Base-by-base conservation (phyloP, 148 eudicot genomes). In the Bassia scoparia region DNA sequence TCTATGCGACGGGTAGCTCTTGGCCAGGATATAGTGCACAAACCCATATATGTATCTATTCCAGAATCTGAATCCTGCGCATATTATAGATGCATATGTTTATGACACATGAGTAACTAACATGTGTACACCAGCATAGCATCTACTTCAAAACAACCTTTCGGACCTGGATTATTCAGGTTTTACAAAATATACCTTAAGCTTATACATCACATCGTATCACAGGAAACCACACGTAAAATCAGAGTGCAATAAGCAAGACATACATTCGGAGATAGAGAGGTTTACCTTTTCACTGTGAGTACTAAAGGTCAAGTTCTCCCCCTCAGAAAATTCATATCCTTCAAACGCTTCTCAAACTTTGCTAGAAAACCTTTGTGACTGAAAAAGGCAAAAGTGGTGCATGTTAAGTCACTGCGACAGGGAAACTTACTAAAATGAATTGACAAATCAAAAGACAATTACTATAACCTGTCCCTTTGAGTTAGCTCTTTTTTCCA, bases 21-120 rank as follows among this genome's bases (percentile, higher is more conserved):
- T n/a, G n/a, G 49, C 97, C 99, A 76, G 96, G 90, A 81, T 88
- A 95, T n/a, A 23, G 93, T 91, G 86, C 96, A 95, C 73, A 95
- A 86, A 67, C 99, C 99, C 83, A 91, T 91, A 78, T 88, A 91
- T n/a, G 97, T 95, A 83, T 91, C 99, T 62, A 95, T 96, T 61
- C 97, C 96, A 43, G 88, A 79, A 74, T 91, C 96, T 31, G 97
- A 86, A 46, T 90, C 96, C 98, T 95, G 83, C 65, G 52, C 48
- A 71, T 48, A 60, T n/a, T n/a, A n/a, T n/a, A n/a, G n/a, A n/a
- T n/a, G n/a, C n/a, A n/a, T 48, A 60, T n/a, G 18, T 43, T 73
- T 21, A 69, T 64, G 5, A 65, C 41, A 59, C 11, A 71, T 5
- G 59, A 34, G 27, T n/a, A 33, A 24, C 26, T 11, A 71, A 66